Conservation (phyloP, 352 stramenopile genomes). For the Phytophthora hybrid region DNA sequence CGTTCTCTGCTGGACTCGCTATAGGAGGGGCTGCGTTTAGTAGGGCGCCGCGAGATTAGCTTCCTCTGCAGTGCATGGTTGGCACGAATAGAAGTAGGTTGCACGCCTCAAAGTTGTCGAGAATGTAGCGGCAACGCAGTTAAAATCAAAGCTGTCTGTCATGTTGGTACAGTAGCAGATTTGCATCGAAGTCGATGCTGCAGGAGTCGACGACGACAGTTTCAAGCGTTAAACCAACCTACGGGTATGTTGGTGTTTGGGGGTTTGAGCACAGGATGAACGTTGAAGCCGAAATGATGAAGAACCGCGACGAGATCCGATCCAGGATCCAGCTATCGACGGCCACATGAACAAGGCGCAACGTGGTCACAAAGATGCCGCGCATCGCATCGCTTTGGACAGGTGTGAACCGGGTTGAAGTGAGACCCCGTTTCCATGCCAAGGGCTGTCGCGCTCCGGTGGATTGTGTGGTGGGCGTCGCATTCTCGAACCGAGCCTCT, state of each 20-base stretch:
- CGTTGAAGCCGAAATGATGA: too few species aligned
- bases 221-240: constrained; percentile 11
- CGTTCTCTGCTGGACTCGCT: constrained; percentile 17
- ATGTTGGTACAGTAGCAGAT: not conserved
- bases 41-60: constrained; percentile 4
- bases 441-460: not conserved
- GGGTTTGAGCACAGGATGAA: too few species aligned
- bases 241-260: not conserved
- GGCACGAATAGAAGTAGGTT: not conserved
- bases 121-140: too few species aligned
- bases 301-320: not conserved
- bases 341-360: constrained; percentile 2
- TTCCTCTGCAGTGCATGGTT: not conserved
- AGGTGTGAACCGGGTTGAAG: not conserved
- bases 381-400: not conserved
- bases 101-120: too few species aligned
- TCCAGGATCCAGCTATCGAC: not conserved
- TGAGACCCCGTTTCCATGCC: not conserved
- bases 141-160: constrained; percentile 1
- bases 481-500: not conserved
- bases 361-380: constrained; percentile 14
- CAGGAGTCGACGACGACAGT: not conserved
- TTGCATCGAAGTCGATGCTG: too few species aligned
- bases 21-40: constrained; percentile 14
- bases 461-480: constrained; percentile 13